Conservation (phyloP, 2,329 filamentous ascomycete genomes). For the Pseudogymnoascus sp. region DNA sequence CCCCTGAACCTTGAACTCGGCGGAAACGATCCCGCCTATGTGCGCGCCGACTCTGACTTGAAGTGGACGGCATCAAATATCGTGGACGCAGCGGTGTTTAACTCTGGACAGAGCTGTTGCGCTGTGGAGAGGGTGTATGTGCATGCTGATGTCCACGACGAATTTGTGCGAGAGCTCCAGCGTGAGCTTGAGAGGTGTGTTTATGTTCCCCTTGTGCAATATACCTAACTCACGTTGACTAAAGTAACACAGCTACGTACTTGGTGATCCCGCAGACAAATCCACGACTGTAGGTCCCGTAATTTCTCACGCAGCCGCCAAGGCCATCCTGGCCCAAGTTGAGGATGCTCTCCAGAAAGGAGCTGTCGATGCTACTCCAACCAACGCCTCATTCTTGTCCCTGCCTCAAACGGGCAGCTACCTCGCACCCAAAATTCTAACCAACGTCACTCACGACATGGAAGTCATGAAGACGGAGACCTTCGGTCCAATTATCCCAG, state of each 20-base stretch:
- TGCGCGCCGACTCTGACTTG: conserved; percentile 46
- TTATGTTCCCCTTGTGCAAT: background rate
- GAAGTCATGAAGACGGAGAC: conserved; percentile 51
- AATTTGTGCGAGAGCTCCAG: conserved; percentile 44
- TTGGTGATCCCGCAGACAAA: conserved; percentile 45
- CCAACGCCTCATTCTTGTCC: background rate
- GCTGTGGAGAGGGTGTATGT: conserved; percentile 52
- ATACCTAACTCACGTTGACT: background rate
- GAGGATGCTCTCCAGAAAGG: conserved; percentile 44
- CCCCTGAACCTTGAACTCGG: conserved; percentile 45
- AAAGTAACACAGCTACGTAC: conserved; percentile 53
- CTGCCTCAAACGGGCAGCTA: conserved; percentile 58
- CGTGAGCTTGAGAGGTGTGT: conserved; percentile 33
- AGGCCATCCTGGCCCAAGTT: conserved; percentile 45
- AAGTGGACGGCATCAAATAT: conserved; percentile 32
- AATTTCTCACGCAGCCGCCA: conserved; percentile 54
- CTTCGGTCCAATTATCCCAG: conserved; percentile 55
- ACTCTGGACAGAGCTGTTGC: conserved; percentile 47
- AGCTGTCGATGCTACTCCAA: conserved; percentile 31
- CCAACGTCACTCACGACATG: conserved; percentile 47
- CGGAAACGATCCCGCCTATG: conserved; percentile 46
- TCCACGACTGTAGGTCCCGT: conserved; percentile 38
- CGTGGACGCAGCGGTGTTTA: conserved; percentile 41
- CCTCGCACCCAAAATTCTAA: conserved; percentile 49
- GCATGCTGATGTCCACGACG: conserved; percentile 49